Evolutionary conservation across 2,329 filamentous ascomycete species (phyloP).

Genomic region (Alternaria sp.): DNA sequence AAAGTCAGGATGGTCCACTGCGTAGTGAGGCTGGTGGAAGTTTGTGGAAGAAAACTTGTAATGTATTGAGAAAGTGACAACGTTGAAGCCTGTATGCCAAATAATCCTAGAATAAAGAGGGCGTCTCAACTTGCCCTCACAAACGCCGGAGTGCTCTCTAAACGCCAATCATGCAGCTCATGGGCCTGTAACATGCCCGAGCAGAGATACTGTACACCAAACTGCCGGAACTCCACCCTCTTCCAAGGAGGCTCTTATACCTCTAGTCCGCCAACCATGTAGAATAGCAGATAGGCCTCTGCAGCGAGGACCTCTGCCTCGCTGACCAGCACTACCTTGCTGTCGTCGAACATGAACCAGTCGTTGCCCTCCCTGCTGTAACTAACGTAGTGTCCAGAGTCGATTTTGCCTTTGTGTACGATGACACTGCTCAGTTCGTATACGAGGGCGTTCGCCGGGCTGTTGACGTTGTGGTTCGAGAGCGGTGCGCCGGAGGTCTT

Average conservation of each 20-base stretch:
- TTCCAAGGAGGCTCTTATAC: slow-evolving; percentile 17
- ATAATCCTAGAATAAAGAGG: background rate
- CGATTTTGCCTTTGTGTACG: slow-evolving; percentile 90
- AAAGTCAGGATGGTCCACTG: background rate
- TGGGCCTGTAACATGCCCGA: background rate
- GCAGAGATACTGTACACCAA: background rate
- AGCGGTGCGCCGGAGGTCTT: slow-evolving; percentile 48
- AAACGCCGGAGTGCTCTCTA: background rate
- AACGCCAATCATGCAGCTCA: background rate
- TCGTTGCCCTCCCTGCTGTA: slow-evolving; percentile 83
- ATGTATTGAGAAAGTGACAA: background rate
- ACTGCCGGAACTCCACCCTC: background rate
- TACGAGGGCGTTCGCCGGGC: slow-evolving; percentile 62
- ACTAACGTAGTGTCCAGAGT: slow-evolving; percentile 91
- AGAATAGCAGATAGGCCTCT: slow-evolving; percentile 91
- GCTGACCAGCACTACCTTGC: slow-evolving; percentile 83
- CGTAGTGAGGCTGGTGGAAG: background rate
- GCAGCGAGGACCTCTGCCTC: slow-evolving; percentile 85
- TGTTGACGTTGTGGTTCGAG: slow-evolving; percentile 42
- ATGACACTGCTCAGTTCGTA: slow-evolving; percentile 91
- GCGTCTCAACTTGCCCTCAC: background rate
- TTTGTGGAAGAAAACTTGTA: background rate
- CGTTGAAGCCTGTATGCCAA: background rate
- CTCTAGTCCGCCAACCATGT: slow-evolving; percentile 54
- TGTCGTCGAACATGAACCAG: slow-evolving; percentile 97